Percentiles rank a stretch among this genome's conserved stretches.
Evolutionary conservation across 139 green algal species (phyloP).

Genomic region (Chlorokybus atmophyticus): DNA sequence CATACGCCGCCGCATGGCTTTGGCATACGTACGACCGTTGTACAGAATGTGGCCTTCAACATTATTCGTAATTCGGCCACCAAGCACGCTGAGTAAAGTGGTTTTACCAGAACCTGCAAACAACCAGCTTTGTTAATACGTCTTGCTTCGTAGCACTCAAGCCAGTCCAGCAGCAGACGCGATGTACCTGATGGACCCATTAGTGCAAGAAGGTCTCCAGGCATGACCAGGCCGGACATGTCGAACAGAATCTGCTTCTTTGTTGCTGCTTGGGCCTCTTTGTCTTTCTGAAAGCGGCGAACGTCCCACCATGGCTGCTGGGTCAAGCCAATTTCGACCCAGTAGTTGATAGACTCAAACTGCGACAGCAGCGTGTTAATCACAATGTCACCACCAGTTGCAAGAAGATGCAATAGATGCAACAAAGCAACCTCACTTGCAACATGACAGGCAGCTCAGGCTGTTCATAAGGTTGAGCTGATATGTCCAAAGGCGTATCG

Average conservation of each 20-base stretch:
- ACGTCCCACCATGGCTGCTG: too few species aligned
- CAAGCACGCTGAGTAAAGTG: slow-evolving; percentile 56
- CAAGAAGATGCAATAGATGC: too few species aligned
- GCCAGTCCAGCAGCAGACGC: background rate
- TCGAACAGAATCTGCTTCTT: background rate
- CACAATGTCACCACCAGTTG: too few species aligned
- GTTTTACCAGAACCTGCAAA: slow-evolving; percentile 65
- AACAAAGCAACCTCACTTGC: too few species aligned
- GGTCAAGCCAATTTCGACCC: too few species aligned
- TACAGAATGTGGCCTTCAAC: slow-evolving; percentile 6
- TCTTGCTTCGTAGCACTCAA: background rate
- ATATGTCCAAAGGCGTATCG: too few species aligned
- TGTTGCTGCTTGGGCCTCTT: too few species aligned
- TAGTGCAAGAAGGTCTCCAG: background rate
- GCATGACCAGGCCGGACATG: background rate
- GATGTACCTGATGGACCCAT: background rate
- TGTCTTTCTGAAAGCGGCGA: too few species aligned
- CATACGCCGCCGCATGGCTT: background rate
- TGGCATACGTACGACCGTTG: background rate
- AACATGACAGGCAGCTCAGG: too few species aligned
- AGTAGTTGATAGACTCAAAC: too few species aligned
- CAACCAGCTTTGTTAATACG: slow-evolving; percentile 47
- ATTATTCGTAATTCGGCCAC: slow-evolving; percentile 34
- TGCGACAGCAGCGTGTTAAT: too few species aligned
- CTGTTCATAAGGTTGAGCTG: too few species aligned